Evolutionary conservation across 2,329 filamentous ascomycete species (phyloP), one percentile per base, ranked within the genome.

Genomic region (Exophiala sp.): DNA sequence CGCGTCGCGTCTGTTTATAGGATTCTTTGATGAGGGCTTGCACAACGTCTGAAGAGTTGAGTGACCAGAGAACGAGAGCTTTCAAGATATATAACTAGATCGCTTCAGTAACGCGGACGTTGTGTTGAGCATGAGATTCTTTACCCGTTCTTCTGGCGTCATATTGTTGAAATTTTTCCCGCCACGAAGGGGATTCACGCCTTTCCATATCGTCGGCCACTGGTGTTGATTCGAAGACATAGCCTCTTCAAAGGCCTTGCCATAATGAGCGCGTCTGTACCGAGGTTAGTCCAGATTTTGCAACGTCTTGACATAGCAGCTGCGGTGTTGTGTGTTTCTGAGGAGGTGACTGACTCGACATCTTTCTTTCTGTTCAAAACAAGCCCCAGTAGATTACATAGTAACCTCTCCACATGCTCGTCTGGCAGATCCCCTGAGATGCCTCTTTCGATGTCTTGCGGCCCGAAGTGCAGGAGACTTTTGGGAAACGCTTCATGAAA

Each of bases 361-460:
- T 96, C 91, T 71, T 99, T 96, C 78, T 99, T 97, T 71, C 94
- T 86, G 72, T 99, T 99, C 66, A 99, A 79, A 51, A 96, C 83
- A 64, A 99, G 78, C 32, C 88, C 86, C 41, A 99, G 78, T 62
- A 99, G 74, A 59, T 91, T 91, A 77, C 95, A 99, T 21, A 99
- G 78, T 54, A 99, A 84, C 63, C 86, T 82, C 75, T 97, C 92
- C 43, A 89, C 86, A 67, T 91, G 86, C 66, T 95, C 86, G 65
- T 91, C 89, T 2, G 92, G 91, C 18, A 86, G 74, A 45, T 80
- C 74, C 68, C 92, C 89, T 57, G 86, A 83, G 47, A 96, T 82
- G 47, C 94, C 94, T 70, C 82, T 81, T 73, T 99, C 94, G 57
- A 99, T 83, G 71, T 99, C 95, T 73, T 99, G 92, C 10, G 94